phyloP scores from a whole-genome alignment of 305 asterid genomes.

The Solanum chacoense region DNA sequence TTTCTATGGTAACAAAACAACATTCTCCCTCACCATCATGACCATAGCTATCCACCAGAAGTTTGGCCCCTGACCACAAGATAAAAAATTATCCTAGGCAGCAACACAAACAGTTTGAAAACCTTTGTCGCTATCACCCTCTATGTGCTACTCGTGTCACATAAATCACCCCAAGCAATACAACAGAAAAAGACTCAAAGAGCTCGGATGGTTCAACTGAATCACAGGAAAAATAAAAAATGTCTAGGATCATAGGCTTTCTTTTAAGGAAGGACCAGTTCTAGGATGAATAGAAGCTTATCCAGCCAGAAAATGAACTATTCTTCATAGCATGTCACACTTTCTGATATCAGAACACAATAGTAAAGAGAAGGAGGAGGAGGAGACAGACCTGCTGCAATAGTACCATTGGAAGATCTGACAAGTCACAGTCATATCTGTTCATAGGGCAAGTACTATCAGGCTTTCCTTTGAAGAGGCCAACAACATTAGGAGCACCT shows the following conservation, averaged over 20 bases:
- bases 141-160: not conserved
- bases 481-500: constrained; percentile 79
- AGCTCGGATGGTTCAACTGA: not conserved
- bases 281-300: not conserved
- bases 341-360: not conserved
- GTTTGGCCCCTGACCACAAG: not conserved
- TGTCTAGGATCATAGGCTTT: not conserved
- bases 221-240: not conserved
- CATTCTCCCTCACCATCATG: not conserved
- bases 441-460: constrained; percentile 39
- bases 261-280: not conserved
- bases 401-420: constrained; percentile 76
- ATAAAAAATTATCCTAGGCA: not conserved
- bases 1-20: not conserved
- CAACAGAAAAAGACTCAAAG: not conserved
- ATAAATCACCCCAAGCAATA: not conserved
- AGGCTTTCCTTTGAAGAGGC: constrained; percentile 72
- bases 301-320: not conserved
- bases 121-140: not conserved
- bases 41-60: not conserved
- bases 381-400: constrained; percentile 67
- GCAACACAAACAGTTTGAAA: not conserved
- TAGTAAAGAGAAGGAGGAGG: not conserved
- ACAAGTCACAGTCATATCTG: constrained; percentile 72
- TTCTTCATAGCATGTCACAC: not conserved